Evolutionary conservation across 352 stramenopile species (phyloP), one percentile per base, ranked within the genome.

Genomic region (Globisporangium camurandrum): DNA sequence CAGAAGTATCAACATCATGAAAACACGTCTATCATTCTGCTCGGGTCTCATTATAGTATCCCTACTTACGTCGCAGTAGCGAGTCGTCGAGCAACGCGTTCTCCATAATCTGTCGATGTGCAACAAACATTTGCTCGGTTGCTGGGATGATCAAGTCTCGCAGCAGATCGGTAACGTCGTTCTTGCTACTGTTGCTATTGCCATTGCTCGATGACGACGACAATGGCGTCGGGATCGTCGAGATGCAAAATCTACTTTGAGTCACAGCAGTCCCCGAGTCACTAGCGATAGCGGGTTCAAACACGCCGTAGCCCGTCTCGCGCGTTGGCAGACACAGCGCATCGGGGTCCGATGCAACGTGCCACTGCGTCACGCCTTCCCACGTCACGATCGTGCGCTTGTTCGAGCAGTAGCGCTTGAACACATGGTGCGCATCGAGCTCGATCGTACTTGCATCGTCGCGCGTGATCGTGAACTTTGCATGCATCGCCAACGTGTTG

Each of bases 311-410:
- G n/a, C 50, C 50, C 6, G 39, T 56, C 30, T 56, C 50, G 17
- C 50, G 50, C 4, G 50, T 50, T 19, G 50, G 50, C 10, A 49
- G 28, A 16, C 41, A 49, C 2, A 45, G 22, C 3, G 14, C 0
- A 9, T 11, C 46, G 11, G 36, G 11, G 3, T 30, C 23, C 12
- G 8, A 28, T 10, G 50, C 50, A 14, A 38, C n/a, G 19, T 11
- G 26, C 50, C 50, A 56, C 31, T 56, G 50, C 31, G 30, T 56
- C 30, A 56, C 7, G 6, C 50, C 50, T 24, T 49, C 50, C 50
- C 50, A 56, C 16, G 50, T 38, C 40, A 56, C 3, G 9, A 19
- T 38, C 12, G 33, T 38, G 11, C 50, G 41, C n/a, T 49, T 26
- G 30, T 44, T 28, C 3, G 16, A 14, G 14, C 20, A 49, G 7